Evolutionary conservation across 805 yeast species (phyloP).

Genomic region (Saccharomyces kudriavzevii): DNA sequence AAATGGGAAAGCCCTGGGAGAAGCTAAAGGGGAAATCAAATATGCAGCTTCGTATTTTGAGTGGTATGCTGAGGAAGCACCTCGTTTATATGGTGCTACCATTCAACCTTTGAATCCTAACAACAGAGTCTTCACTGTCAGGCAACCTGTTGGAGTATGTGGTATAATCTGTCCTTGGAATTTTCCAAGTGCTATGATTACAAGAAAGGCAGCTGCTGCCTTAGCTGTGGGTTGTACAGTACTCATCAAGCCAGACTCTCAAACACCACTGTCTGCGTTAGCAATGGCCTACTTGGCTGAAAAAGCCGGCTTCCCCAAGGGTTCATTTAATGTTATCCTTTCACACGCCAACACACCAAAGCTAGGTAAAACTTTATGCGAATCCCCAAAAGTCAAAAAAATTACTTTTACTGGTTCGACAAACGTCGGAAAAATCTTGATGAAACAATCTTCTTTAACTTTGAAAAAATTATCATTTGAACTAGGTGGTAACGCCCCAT

Average conservation of each 20-base stretch:
- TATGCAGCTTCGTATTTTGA: slow-evolving; percentile 71
- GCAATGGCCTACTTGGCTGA: slow-evolving; percentile 49
- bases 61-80: slow-evolving; percentile 74
- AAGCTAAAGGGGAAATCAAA: slow-evolving; percentile 47
- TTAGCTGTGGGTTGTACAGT: slow-evolving; percentile 59
- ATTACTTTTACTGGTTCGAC: slow-evolving; percentile 62
- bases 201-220: slow-evolving; percentile 58
- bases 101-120: slow-evolving; percentile 46
- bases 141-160: slow-evolving; percentile 57
- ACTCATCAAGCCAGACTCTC: slow-evolving; percentile 53
- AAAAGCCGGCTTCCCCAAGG: slow-evolving; percentile 54
- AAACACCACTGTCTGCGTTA: slow-evolving; percentile 53
- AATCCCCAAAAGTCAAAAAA: slow-evolving; percentile 43
- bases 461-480: slow-evolving; percentile 56
- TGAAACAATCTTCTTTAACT: slow-evolving; percentile 49
- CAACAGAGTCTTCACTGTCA: slow-evolving; percentile 45
- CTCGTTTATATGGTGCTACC: slow-evolving; percentile 47
- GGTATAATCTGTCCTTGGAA: slow-evolving; percentile 62
- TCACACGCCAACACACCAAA: slow-evolving; percentile 45
- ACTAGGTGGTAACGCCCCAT: slow-evolving; percentile 63
- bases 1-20: slow-evolving; percentile 50
- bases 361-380: slow-evolving; percentile 44
- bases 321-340: slow-evolving; percentile 46
- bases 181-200: slow-evolving; percentile 61
- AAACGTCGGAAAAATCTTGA: slow-evolving; percentile 49